Conservation (phyloP, 768 basidiomycete species). For the Trametes villosa region DNA sequence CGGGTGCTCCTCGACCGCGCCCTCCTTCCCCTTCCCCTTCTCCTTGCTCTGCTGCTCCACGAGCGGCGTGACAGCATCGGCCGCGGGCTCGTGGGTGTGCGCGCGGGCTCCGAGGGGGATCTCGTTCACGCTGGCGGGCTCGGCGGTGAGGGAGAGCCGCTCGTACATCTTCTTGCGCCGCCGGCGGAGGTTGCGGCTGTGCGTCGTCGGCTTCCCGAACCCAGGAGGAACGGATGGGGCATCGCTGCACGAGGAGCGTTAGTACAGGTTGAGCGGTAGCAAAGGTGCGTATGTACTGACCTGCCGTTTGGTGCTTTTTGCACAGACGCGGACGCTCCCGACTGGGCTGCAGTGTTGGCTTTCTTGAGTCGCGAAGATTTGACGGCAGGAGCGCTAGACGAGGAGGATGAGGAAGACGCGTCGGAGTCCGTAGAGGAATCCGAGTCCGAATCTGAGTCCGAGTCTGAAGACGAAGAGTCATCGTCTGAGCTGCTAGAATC, state of each 20-base stretch:
- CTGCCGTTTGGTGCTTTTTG: slow-evolving; percentile 4
- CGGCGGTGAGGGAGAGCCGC: slow-evolving; percentile 21
- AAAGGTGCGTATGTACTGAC: slow-evolving; percentile 26
- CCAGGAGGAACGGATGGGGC: slow-evolving; percentile 56
- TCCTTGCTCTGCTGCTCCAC: not conserved
- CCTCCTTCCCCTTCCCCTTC: not conserved
- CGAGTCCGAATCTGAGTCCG: slow-evolving; percentile 32
- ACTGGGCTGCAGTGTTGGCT: not conserved
- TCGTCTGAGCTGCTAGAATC: slow-evolving; percentile 14
- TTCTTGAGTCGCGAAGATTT: not conserved
- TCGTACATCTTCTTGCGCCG: slow-evolving; percentile 48
- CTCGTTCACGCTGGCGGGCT: slow-evolving; percentile 46
- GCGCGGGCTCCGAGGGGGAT: slow-evolving; percentile 44
- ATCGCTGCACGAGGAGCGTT: slow-evolving; percentile 15
- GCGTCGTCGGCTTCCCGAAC: slow-evolving; percentile 60
- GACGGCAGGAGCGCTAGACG: not conserved
- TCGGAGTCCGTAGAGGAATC: slow-evolving; percentile 23
- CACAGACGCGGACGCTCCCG: too few species aligned
- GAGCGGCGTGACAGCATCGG: not conserved
- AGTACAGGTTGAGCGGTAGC: slow-evolving; percentile 22
- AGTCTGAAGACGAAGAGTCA: slow-evolving; percentile 26
- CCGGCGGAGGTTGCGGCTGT: slow-evolving; percentile 60
- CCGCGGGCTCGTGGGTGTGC: not conserved
- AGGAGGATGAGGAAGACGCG: slow-evolving; percentile 35
- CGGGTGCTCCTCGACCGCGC: slow-evolving; percentile 27